Evolutionary conservation across 305 asterid genomes (phyloP).

Genomic region (Striga hermonthica): DNA sequence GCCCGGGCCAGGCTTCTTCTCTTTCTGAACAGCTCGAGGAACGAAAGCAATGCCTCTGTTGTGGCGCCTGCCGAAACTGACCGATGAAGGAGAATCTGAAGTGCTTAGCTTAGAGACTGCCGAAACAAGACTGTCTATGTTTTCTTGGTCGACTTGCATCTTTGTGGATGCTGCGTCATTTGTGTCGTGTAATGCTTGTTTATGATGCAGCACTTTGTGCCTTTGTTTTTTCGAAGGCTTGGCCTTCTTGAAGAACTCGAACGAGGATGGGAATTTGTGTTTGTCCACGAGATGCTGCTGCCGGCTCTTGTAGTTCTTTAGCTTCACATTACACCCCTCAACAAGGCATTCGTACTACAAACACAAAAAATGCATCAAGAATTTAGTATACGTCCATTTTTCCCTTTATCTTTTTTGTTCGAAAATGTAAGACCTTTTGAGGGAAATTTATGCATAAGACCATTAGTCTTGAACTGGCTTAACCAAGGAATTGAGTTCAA

Average conservation of each 20-base stretch:
- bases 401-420: background rate
- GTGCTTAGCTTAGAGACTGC: conserved; percentile 84
- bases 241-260: conserved; percentile 78
- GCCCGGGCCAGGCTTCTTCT: conserved; percentile 34
- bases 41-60: conserved; percentile 62
- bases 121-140: conserved; percentile 61
- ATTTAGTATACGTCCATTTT: background rate
- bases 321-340: conserved; percentile 80
- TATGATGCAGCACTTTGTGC: conserved; percentile 46
- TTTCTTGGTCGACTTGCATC: conserved; percentile 77
- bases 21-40: conserved; percentile 64
- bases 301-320: conserved; percentile 86
- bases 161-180: conserved; percentile 47
- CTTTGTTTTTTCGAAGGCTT: conserved; percentile 77
- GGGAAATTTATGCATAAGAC: background rate
- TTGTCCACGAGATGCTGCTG: conserved; percentile 88
- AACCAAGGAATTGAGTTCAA: conserved; percentile 15
- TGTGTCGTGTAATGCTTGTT: conserved; percentile 36
- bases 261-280: conserved; percentile 84
- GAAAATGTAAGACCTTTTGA: background rate
- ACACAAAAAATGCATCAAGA: conserved; percentile 22
- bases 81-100: conserved; percentile 68
- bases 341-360: conserved; percentile 89
- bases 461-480: background rate
- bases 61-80: conserved; percentile 82